These are phyloP conservation scores for Zygoascus sp. DNA, from an alignment of 1,139 yeast species.

Conservation along the genomic window DNA sequence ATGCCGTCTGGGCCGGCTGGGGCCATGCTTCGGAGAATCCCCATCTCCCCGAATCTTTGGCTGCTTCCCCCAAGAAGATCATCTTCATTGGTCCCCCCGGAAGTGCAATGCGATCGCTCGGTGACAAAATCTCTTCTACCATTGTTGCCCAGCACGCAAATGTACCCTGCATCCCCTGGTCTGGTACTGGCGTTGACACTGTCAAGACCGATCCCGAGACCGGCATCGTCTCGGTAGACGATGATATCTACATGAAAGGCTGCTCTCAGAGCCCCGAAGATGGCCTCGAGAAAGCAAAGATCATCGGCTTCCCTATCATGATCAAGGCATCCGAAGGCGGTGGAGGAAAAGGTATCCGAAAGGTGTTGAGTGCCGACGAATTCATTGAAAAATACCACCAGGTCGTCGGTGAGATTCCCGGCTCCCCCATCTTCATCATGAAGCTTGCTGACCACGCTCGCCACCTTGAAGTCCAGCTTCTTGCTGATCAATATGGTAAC, in stretches of 20 bases:
- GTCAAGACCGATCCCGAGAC: slow-evolving; percentile 64
- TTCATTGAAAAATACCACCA: slow-evolving; percentile 70
- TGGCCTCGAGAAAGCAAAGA: slow-evolving; percentile 75
- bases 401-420: slow-evolving; percentile 93
- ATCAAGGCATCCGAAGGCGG: slow-evolving; percentile 98
- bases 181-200: slow-evolving; percentile 91
- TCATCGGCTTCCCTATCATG: slow-evolving; percentile 95
- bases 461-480: slow-evolving; percentile 89
- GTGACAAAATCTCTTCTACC: slow-evolving; percentile 95
- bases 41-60: slow-evolving; percentile 82
- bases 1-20: slow-evolving; percentile 99
- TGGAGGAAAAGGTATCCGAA: slow-evolving; percentile 98
- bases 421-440: slow-evolving; percentile 94
- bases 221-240: slow-evolving; percentile 83
- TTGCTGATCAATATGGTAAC: slow-evolving; percentile 94
- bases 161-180: slow-evolving; percentile 99
- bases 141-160: slow-evolving; percentile 98
- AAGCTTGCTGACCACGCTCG: slow-evolving; percentile 92
- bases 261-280: slow-evolving; percentile 84
- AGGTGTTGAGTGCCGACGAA: slow-evolving; percentile 73
- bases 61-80: slow-evolving; percentile 82
- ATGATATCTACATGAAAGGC: slow-evolving; percentile 76
- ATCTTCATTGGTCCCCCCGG: slow-evolving; percentile 98
- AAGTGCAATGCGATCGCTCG: slow-evolving; percentile 97
- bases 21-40: slow-evolving; percentile 99